Evolutionary conservation across 1,139 yeast species (phyloP), one percentile per base, ranked within the genome.

Genomic region (Lodderomyces orthopsilosis): DNA sequence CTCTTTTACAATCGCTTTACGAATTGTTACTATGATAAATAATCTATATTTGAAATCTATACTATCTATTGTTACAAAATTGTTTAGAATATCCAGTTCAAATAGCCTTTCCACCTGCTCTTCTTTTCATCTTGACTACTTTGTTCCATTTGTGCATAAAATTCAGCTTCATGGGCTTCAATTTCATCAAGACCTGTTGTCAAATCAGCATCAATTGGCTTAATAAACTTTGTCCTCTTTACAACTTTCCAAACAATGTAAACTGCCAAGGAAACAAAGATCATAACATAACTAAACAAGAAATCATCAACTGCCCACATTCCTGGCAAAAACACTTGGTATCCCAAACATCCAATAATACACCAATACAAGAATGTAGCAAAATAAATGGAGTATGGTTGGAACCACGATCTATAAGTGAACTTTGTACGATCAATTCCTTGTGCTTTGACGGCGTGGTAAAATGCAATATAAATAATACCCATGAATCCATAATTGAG

Each of bases 121-220:
- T 35, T 18, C 14, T 23, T 38, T 22, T 42, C 33, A n/a, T 34
- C 14, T 10, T 21, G 19, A 36, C 38, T 36, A 1, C 34, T 26
- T 15, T 38, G 28, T 40, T 59, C 63, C 40, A 57, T 46, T 41
- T 54, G 50, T 15, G 64, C 72, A 45, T 69, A 68, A 48, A 60
- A 68, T 41, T 66, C 68, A 47, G 68, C 68, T 51, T 71, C 77
- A 48, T 70, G 76, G 46, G 62, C 64, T 39, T 60, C 67, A 24
- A 66, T 63, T 47, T 70, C 71, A 41, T 51, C 58, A 50, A 70
- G 68, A 9, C 66, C 54, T 21, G 58, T 46, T 34, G 57, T 56
- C 44, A 70, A 57, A 46, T 69, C 68, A 23, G 69, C 71, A 21
- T 67, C 70, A 17, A 53, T 53, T 2, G 73, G 66, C 28, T 47